These are phyloP conservation scores for Bruguiera parviflora DNA, from an alignment of 345 rosid genomes.

Conservation along the genomic window DNA sequence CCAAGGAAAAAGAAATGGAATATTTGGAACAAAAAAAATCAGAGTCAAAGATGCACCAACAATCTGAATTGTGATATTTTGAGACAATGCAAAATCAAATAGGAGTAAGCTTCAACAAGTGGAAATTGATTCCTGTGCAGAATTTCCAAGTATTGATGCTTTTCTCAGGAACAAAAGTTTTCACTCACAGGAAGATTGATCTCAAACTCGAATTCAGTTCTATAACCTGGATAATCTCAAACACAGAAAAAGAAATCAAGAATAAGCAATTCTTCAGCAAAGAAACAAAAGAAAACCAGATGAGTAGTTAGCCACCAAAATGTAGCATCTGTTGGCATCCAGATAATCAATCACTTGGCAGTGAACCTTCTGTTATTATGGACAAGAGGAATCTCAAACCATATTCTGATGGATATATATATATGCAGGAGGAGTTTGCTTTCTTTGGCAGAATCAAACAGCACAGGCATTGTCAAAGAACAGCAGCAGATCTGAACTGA, in stretches of 20 bases:
- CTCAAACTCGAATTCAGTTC: slow-evolving; percentile 1
- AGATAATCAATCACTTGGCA: not conserved
- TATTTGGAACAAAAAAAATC: not conserved
- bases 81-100: not conserved
- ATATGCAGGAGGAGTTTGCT: not conserved
- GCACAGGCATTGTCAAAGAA: no score
- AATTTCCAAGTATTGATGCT: not conserved
- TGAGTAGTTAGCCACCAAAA: no score
- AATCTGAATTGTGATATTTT: not conserved
- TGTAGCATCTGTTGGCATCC: not conserved
- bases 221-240: no score
- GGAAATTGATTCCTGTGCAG: not conserved
- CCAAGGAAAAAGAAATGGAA: not conserved
- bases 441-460: no score
- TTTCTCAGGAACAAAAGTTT: not conserved
- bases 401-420: not conserved
- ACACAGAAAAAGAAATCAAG: no score
- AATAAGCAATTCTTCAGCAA: no score
- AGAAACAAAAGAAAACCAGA: no score
- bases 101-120: not conserved
- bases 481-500: no score
- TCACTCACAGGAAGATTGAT: not conserved
- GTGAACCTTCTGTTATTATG: not conserved
- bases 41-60: not conserved
- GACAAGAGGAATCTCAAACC: not conserved